Base-by-base conservation (phyloP, 2,329 filamentous ascomycete species). In the Colletotrichum sp. region DNA sequence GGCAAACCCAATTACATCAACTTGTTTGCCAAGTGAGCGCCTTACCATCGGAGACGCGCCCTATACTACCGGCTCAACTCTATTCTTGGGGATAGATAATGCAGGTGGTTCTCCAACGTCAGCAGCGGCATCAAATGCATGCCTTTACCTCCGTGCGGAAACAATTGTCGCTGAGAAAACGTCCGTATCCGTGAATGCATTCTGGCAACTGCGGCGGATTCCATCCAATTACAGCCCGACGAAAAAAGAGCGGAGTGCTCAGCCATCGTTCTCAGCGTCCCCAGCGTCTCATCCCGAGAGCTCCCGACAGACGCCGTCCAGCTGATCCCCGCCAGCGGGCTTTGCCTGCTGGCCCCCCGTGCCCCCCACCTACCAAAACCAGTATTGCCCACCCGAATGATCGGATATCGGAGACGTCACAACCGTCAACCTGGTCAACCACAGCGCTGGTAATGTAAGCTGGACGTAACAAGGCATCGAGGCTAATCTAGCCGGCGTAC, bases 291-390 rank as follows among this genome's bases (percentile, higher is more conserved):
- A 73, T 73, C 70, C 73, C 73, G 73, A 73, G 28, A 59, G 44
- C 39, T 68, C 70, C 74, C 74, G 74, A 73, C 28, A 24, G 48
- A 72, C 63, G 69, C 73, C 63, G 73, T 59, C 57, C 69, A 72
- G 71, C 44, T 75, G 64, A 68, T 28, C 39, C 69, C 30, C 59
- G n/a, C 36, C 59, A 26, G 39, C 73, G 69, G 73, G 62, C 70
- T 64, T 68, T 66, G 67, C 64, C 26, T 36, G 22, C 65, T 30
- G 24, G 10, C 13, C 36, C 36, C 8, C 15, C 36, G 15, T 39
- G 36, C 36, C 36, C 36, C 55, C 34, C 34, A 62, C 55, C 34
- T 69, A 24, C 67, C 34, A 32, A 8, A 68, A 22, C 65, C 44
- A 32, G 39, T 15, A 26, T 39, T 22, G 62, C 12, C 62, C 32